Conservation (phyloP, 805 yeast genomes). For the Kuraishia piskuri region DNA sequence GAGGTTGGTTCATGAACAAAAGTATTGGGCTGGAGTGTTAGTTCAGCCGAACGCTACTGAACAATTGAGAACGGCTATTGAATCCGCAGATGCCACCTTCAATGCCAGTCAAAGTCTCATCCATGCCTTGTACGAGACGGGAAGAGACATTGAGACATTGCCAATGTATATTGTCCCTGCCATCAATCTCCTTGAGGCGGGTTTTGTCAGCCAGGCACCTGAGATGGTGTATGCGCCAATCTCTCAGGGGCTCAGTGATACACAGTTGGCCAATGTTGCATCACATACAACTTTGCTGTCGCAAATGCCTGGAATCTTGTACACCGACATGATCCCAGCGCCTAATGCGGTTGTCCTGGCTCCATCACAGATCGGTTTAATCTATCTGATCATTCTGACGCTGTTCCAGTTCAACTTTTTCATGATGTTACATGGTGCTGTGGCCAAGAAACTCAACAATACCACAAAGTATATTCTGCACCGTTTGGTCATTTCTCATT, state of each 20-base stretch:
- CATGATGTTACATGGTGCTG: conserved; percentile 38
- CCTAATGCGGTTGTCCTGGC: conserved; percentile 45
- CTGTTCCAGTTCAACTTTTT: conserved; percentile 66
- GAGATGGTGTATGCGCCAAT: conserved; percentile 20
- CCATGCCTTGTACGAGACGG: conserved; percentile 44
- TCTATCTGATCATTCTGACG: conserved; percentile 61
- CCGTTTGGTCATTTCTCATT: conserved; percentile 40
- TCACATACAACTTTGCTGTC: conserved; percentile 17
- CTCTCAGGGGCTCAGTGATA: conserved; percentile 15
- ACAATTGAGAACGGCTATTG: conserved; percentile 30
- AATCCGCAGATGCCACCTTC: conserved; percentile 22
- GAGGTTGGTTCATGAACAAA: neutral
- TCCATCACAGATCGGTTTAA: conserved; percentile 68
- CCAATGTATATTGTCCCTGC: conserved; percentile 34
- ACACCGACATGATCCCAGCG: conserved; percentile 41
- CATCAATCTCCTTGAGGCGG: conserved; percentile 25
- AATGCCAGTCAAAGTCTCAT: conserved; percentile 23
- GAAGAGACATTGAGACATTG: conserved; percentile 50
- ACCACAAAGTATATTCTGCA: conserved; percentile 39
- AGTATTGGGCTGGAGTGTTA: conserved; percentile 57
- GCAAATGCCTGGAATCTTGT: conserved; percentile 5
- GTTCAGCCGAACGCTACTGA: conserved; percentile 40
- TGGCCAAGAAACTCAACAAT: conserved; percentile 34
- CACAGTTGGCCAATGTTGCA: conserved; percentile 14
- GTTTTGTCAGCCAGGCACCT: conserved; percentile 16